A percentile compares a stretch with the other conserved stretches of the same genome.
phyloP scores from a whole-genome alignment of 2,329 filamentous ascomycete genomes.

The Cladosporium velox region DNA sequence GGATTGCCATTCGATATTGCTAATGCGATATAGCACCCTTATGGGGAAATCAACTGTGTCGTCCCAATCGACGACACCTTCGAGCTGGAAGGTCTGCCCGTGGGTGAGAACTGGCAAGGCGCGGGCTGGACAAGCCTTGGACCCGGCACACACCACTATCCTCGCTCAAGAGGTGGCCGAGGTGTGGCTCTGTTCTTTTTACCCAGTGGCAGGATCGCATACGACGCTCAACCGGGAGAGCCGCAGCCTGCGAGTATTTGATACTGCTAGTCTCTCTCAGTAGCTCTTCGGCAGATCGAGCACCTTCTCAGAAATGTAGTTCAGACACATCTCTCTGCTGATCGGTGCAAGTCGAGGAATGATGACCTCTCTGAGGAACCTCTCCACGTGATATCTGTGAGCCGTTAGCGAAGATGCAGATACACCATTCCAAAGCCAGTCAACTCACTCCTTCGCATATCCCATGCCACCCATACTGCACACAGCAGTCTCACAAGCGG shows the following conservation, averaged over 20 bases:
- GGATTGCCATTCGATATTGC: no score
- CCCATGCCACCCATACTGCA: conserved; percentile 65
- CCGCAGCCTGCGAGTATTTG: conserved; percentile 40
- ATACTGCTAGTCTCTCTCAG: conserved; percentile 12
- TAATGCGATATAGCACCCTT: conserved; percentile 28
- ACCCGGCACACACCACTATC: conserved; percentile 60
- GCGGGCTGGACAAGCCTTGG: conserved; percentile 59
- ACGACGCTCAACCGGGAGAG: conserved; percentile 48
- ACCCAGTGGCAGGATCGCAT: conserved; percentile 57
- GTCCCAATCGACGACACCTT: conserved; percentile 49
- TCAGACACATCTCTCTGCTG: conserved; percentile 45
- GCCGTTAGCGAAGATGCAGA: neutral
- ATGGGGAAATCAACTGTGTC: conserved; percentile 38
- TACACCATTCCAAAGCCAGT: neutral
- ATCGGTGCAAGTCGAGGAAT: conserved; percentile 66
- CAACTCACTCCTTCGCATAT: conserved; percentile 57
- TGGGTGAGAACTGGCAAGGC: conserved; percentile 51
- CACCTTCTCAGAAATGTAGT: conserved; percentile 38
- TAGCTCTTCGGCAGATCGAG: conserved; percentile 35
- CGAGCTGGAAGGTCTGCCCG: conserved; percentile 55
- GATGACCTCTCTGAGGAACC: conserved; percentile 65
- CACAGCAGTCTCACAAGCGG: conserved; percentile 62
- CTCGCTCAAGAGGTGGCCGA: conserved; percentile 53
- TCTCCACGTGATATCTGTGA: conserved; percentile 60
- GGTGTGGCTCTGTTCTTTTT: conserved; percentile 58